Evolutionary conservation across 2,329 filamentous ascomycete genomes (phyloP).

Genomic region (Paramyrothecium sp.): DNA sequence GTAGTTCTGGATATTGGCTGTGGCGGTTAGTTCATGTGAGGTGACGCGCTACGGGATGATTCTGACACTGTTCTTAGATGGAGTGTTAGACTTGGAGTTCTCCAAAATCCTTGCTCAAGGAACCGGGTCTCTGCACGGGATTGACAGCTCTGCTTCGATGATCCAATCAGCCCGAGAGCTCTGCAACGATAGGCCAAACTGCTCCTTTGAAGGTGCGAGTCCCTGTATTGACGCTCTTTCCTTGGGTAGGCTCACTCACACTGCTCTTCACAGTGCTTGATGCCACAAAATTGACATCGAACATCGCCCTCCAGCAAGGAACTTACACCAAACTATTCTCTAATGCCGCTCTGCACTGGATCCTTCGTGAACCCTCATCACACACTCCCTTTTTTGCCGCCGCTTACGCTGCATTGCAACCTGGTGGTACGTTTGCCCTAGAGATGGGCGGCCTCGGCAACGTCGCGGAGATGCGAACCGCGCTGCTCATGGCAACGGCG

Average conservation of each 20-base stretch:
- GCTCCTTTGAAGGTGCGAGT: slow-evolving; percentile 41
- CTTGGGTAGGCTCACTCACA: slow-evolving; percentile 2
- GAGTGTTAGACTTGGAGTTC: slow-evolving; percentile 56
- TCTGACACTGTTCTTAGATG: slow-evolving; percentile 39
- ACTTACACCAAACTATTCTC: slow-evolving; percentile 59
- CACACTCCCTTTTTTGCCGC: slow-evolving; percentile 52
- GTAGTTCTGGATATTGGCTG: slow-evolving; percentile 62
- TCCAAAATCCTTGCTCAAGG: slow-evolving; percentile 43
- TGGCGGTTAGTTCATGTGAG: slow-evolving; percentile 43
- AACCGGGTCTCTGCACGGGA: slow-evolving; percentile 49
- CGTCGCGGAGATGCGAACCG: slow-evolving; percentile 59
- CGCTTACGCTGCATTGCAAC: slow-evolving; percentile 49
- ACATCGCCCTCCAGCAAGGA: slow-evolving; percentile 31
- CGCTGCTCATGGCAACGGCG: slow-evolving; percentile 52
- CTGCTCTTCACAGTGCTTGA: slow-evolving; percentile 38
- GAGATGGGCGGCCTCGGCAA: slow-evolving; percentile 74
- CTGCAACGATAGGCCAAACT: slow-evolving; percentile 34
- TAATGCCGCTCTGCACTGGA: slow-evolving; percentile 68
- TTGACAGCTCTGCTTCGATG: slow-evolving; percentile 60
- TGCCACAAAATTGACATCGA: slow-evolving; percentile 35
- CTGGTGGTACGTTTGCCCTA: slow-evolving; percentile 60
- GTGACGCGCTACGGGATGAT: not conserved
- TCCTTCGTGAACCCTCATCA: slow-evolving; percentile 45
- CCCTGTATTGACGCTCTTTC: not conserved
- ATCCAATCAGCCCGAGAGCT: slow-evolving; percentile 48